Evolutionary conservation across 148 eudicot species (phyloP).

Genomic region (Diospyros kaki): DNA sequence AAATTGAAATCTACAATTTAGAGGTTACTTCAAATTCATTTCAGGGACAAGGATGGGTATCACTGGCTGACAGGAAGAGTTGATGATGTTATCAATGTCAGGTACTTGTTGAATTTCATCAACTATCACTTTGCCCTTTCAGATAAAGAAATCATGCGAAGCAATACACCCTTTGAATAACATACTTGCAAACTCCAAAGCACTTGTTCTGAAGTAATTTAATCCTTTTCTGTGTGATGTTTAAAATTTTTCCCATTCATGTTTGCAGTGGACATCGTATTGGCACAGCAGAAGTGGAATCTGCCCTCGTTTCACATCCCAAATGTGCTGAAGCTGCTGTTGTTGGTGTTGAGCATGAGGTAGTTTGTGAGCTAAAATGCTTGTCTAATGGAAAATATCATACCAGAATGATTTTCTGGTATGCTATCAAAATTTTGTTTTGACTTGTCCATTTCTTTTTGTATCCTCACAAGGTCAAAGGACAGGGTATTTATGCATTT

Average conservation of each 20-base stretch:
- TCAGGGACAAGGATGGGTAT: slow-evolving; percentile 97
- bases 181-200: not conserved
- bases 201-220: not conserved
- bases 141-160: not conserved
- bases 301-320: slow-evolving; percentile 96
- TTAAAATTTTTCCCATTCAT: slow-evolving; percentile 1
- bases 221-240: not conserved
- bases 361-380: slow-evolving; percentile 16
- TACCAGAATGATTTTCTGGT: not conserved
- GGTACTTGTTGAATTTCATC: slow-evolving; percentile 37
- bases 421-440: not conserved
- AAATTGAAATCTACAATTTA: too few species aligned
- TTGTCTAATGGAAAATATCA: not conserved
- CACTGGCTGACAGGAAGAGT: slow-evolving; percentile 99
- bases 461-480: slow-evolving; percentile 54
- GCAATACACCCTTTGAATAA: not conserved
- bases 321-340: slow-evolving; percentile 99
- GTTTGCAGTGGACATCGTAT: slow-evolving; percentile 88
- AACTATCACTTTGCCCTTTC: slow-evolving; percentile 1
- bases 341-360: slow-evolving; percentile 99
- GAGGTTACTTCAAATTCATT: slow-evolving; percentile 10
- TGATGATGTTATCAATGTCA: slow-evolving; percentile 98
- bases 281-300: slow-evolving; percentile 99
- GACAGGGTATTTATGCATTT: slow-evolving; percentile 97
- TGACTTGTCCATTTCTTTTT: slow-evolving; percentile 3